These are phyloP conservation scores for Ulota crispa DNA, from an alignment of 225 moss, liverwort and hornwort genomes.

Conservation along the genomic window DNA sequence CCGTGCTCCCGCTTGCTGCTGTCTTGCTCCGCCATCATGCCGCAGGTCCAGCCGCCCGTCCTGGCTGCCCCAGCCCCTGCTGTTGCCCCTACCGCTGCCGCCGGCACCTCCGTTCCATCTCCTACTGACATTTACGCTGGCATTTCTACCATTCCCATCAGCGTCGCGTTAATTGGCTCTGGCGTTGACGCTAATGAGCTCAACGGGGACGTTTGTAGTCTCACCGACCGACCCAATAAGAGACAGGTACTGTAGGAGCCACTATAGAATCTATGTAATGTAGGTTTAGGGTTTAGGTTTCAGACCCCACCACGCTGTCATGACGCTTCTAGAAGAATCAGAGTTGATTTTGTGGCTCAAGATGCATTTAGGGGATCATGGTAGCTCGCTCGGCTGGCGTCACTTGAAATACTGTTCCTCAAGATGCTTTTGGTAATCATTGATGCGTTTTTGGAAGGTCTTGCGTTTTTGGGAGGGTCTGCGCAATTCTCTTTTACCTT, in stretches of 20 bases:
- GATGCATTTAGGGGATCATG: not conserved
- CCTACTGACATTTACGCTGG: constrained; percentile 51
- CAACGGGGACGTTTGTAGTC: constrained; percentile 39
- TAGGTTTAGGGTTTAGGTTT: not conserved
- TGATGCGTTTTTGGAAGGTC: not conserved
- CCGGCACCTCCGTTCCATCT: not conserved
- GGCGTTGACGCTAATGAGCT: constrained; percentile 47
- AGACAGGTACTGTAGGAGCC: constrained; percentile 42
- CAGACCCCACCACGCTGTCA: not conserved
- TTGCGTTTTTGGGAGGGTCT: not conserved
- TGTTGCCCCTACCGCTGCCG: too few relatives aligned
- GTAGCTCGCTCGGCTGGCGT: not conserved
- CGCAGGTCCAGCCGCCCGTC: constrained; percentile 28
- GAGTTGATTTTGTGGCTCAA: not conserved
- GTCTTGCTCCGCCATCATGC: constrained; percentile 32
- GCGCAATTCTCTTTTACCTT: not conserved
- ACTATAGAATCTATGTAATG: not conserved
- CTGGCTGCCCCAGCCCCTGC: constrained; percentile 17
- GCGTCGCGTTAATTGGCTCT: constrained; percentile 52
- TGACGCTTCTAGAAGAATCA: not conserved
- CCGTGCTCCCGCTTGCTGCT: not conserved
- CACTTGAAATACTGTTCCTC: too few relatives aligned
- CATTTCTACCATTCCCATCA: constrained; percentile 57
- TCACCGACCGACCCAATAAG: constrained; percentile 55
- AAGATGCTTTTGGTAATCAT: not conserved